A percentile compares a stretch with the other conserved stretches of the same genome.
Evolutionary conservation across 1,284 basidiomycete species (phyloP).

Genomic region (Apiotrichum sp.): DNA sequence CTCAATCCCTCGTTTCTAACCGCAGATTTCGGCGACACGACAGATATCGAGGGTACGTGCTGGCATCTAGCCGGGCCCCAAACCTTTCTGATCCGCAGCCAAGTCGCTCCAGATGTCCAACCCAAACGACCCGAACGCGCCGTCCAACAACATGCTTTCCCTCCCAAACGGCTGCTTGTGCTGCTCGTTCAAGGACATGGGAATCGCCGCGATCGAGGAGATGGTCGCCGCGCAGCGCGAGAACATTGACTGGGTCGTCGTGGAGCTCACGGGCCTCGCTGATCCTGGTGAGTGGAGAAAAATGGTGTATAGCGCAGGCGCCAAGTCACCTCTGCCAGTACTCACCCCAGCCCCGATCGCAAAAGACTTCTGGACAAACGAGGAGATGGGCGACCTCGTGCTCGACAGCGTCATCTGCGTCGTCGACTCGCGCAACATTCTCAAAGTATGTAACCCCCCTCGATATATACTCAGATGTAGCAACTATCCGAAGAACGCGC

Average conservation of each 20-base stretch:
- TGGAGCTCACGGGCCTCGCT: slow-evolving; percentile 88
- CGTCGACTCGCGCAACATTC: slow-evolving; percentile 78
- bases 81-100: slow-evolving; percentile 8
- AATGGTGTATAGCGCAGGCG: too few species aligned
- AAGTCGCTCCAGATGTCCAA: slow-evolving; percentile 57
- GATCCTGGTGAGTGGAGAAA: slow-evolving; percentile 64
- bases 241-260: slow-evolving; percentile 83
- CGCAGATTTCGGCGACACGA: slow-evolving; percentile 48
- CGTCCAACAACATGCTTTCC: slow-evolving; percentile 58
- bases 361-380: slow-evolving; percentile 85
- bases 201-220: slow-evolving; percentile 83
- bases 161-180: slow-evolving; percentile 90
- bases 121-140: slow-evolving; percentile 39
- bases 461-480: slow-evolving; percentile 45
- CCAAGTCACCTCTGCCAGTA: too few species aligned
- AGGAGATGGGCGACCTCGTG: slow-evolving; percentile 70
- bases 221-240: slow-evolving; percentile 55
- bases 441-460: slow-evolving; percentile 53
- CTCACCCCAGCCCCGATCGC: slow-evolving; percentile 58
- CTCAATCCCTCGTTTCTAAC: background rate
- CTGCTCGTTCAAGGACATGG: slow-evolving; percentile 87
- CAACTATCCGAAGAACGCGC: slow-evolving; percentile 73
- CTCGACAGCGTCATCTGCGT: slow-evolving; percentile 87
- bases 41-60: slow-evolving; percentile 47
- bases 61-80: background rate